Evolutionary conservation across 768 basidiomycete genomes (phyloP), one percentile per base, ranked within the genome.

Genomic region (Hygrocybe punicea): DNA sequence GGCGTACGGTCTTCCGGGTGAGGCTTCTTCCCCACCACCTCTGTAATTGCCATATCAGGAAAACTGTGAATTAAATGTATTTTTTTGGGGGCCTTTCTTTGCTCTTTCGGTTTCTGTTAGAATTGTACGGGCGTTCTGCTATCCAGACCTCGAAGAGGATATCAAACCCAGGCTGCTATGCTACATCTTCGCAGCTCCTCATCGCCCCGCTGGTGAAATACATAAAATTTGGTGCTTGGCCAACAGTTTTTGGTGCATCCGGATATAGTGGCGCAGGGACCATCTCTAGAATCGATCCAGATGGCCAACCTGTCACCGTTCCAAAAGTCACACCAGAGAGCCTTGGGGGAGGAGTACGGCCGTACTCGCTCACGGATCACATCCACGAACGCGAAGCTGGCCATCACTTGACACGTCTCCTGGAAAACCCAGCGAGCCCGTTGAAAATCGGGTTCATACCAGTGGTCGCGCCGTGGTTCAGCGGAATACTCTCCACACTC

Each of bases 1-100:
- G 97, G 90, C 90, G 61, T 99, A 99, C 69, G 97, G 97, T 64
- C 85, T 99, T 73, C 97, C 97, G 72, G 96, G 96, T 99, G 83
- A 92, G 93, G 77, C 63, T 66, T 68, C 63, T 66, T 68, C 75
- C 73, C 71, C 73, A 69, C 67, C 64, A 68, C 69, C 62, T 56
- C 49, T 73, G 70, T 77, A 72, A 71, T 24, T 65, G 69, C 34
- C 62, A 58, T 53, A 69, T 67, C 70, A 67, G 59, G 56, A 57
- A 53, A 49, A 24, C 62, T 66, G 63, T 58, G 63, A 67, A 65
- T 62, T 60, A 65, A 68, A 63, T 67, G 47, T 54, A 59, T 61
- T 59, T 62, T 62, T 48, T 42, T 58, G 64, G 55, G 6, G 48
- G 48, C n/a, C n/a, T n/a, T n/a, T n/a, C 29, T 29, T 29, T 29